Conservation (phyloP, 1,284 basidiomycete species). For the Hymenochaete sp. region DNA sequence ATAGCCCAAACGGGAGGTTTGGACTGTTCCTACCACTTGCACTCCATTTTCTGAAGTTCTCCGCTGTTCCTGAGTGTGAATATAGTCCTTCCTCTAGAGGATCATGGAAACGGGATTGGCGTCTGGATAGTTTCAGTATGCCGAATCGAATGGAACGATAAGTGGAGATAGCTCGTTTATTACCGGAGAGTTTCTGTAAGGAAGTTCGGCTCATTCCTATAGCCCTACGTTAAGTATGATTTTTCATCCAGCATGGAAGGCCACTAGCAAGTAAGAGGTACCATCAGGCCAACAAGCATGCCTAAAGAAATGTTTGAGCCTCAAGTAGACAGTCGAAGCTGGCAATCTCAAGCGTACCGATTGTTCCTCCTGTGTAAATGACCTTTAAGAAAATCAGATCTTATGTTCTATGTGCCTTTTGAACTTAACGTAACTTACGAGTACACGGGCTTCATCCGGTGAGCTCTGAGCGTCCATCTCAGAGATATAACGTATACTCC, state of each 20-base stretch:
- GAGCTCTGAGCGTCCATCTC: conserved; percentile 21
- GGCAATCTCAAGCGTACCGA: too few species aligned
- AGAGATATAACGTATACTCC: background rate
- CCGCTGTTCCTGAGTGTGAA: conserved; percentile 61
- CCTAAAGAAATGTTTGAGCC: too few species aligned
- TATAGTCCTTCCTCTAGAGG: conserved; percentile 74
- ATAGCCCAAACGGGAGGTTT: conserved; percentile 21
- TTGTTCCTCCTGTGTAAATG: conserved; percentile 80
- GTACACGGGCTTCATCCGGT: conserved; percentile 67
- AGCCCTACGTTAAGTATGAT: conserved; percentile 39
- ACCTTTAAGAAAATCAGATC: conserved; percentile 27
- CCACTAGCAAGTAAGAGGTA: background rate
- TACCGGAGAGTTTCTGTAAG: conserved; percentile 67
- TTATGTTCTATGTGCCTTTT: too few species aligned
- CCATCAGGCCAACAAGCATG: conserved; percentile 64
- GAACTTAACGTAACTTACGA: conserved; percentile 29
- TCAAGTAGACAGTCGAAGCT: too few species aligned
- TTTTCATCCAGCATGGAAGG: conserved; percentile 18
- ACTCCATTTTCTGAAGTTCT: conserved; percentile 68
- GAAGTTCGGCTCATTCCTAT: conserved; percentile 83
- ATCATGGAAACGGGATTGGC: conserved; percentile 80
- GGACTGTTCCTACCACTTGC: conserved; percentile 47
- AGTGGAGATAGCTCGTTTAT: background rate
- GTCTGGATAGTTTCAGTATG: conserved; percentile 27
- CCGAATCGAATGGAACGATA: too few species aligned